A percentile compares a stretch with the other conserved stretches of the same genome.
These are phyloP conservation scores for Wickerhamiella domercqiae DNA, from an alignment of 805 yeast species.

Conservation along the genomic window DNA sequence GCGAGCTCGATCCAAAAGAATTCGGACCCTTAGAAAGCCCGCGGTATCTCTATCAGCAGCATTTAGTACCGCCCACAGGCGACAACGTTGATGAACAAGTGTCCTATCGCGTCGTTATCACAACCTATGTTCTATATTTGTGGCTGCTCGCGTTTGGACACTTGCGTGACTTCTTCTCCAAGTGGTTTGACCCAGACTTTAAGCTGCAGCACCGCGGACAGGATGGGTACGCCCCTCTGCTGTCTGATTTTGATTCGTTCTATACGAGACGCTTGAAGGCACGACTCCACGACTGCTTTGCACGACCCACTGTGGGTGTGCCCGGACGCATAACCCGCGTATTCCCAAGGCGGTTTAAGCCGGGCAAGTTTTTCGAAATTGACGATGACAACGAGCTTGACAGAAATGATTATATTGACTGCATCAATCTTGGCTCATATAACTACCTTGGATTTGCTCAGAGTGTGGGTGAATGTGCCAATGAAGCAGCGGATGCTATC, in stretches of 20 bases:
- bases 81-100: conserved; percentile 63
- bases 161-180: conserved; percentile 74
- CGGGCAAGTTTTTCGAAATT: conserved; percentile 47
- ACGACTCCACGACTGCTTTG: conserved; percentile 87
- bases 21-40: conserved; percentile 54
- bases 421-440: conserved; percentile 77
- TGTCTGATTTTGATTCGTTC: conserved; percentile 83
- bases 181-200: conserved; percentile 48
- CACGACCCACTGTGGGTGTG: conserved; percentile 92
- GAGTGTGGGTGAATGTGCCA: conserved; percentile 82
- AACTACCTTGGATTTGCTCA: conserved; percentile 96
- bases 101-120: conserved; percentile 59
- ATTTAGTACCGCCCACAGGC: conserved; percentile 31
- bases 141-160: conserved; percentile 81
- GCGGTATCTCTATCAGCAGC: conserved; percentile 50
- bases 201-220: conserved; percentile 54
- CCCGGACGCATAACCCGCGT: conserved; percentile 86
- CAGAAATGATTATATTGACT: conserved; percentile 51
- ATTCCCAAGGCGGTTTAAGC: conserved; percentile 52
- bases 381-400: conserved; percentile 3
- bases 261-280: conserved; percentile 83
- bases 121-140: conserved; percentile 76
- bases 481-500: conserved; percentile 47
- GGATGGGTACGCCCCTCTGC: conserved; percentile 93
- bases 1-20: conserved; percentile 31